Conservation (phyloP, 202 grass and related monocot species). For the Setaria italica region DNA sequence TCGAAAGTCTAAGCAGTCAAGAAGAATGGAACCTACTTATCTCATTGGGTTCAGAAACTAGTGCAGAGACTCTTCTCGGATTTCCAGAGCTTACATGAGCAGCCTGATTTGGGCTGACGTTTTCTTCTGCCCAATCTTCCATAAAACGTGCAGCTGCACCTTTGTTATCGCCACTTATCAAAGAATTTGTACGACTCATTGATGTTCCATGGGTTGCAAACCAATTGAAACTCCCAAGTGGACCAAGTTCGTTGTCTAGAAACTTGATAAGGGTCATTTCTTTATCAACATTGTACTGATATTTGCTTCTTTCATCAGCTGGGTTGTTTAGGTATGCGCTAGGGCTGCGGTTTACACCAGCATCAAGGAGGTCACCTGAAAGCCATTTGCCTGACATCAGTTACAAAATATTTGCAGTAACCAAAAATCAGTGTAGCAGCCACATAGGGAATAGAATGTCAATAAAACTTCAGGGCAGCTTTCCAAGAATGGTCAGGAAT, state of each 20-base stretch:
- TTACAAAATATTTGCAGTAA: slow-evolving; percentile 19
- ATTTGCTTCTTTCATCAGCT: slow-evolving; percentile 69
- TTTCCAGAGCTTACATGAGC: slow-evolving; percentile 33
- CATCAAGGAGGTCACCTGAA: slow-evolving; percentile 91
- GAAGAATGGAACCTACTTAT: slow-evolving; percentile 61
- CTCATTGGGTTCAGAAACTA: slow-evolving; percentile 85
- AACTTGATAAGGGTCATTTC: slow-evolving; percentile 97
- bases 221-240: slow-evolving; percentile 93
- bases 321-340: slow-evolving; percentile 95
- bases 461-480: neutral
- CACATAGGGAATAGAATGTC: neutral
- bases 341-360: slow-evolving; percentile 92
- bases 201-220: slow-evolving; percentile 98
- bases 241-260: slow-evolving; percentile 75
- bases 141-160: slow-evolving; percentile 94
- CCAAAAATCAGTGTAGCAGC: slow-evolving; percentile 28
- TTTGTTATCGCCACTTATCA: slow-evolving; percentile 98
- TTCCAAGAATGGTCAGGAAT: neutral
- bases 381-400: slow-evolving; percentile 33
- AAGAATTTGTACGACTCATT: slow-evolving; percentile 91
- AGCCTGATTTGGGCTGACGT: slow-evolving; percentile 53
- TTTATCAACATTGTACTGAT: slow-evolving; percentile 85
- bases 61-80: slow-evolving; percentile 77
- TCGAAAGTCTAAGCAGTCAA: neutral
- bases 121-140: slow-evolving; percentile 89